Evolutionary conservation across 208 protist species (phyloP), one percentile per base, ranked within the genome.

Genomic region (Crithidia acanthocephali): DNA sequence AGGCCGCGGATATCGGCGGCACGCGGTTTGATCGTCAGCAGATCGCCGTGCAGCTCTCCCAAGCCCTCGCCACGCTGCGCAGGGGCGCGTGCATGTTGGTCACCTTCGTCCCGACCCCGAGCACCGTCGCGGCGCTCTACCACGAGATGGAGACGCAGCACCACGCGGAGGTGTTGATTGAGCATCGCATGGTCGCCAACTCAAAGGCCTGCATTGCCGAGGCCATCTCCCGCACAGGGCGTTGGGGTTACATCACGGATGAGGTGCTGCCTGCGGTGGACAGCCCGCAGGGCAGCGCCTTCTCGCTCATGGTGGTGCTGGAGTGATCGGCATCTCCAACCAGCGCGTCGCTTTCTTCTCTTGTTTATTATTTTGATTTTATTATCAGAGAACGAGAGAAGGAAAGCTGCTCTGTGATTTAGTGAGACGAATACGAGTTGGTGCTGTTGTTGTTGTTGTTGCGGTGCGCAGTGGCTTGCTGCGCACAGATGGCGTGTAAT

Each of bases 191-290:
- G 23, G 69, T 89, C 32, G 44, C 37, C 10, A 56, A 86, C 30
- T 78, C 84, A 2, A 85, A 85, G 78, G 65, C 75, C 8, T 82
- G 71, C 51, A 79, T 91, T 18, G 81, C 81, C 15, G 78, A 84
- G 66, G 86, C 85, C 0, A 91, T 91, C 53, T 62, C 83, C n/a
- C 75, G 69, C 16, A 85, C 74, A 1, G 72, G 75, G 11, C 77
- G 88, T 16, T 89, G 85, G 76, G 85, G 88, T 48, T 82, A 79
- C 51, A 76, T 94, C 35, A 88, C 76, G 23, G 88, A 90, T 35
- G 85, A 94, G 67, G 79, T 94, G 57, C 74, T 91, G 57, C 88
- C 88, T 0, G 74, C 85, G 4, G 83, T 84, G 61, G 88, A 93
- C 67, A 71, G 68, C 27, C 68, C 76, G 13, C 84, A 88, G 68